phyloP scores from a whole-genome alignment of 495 filamentous ascomycete species.

The Bombardia bombarda region DNA sequence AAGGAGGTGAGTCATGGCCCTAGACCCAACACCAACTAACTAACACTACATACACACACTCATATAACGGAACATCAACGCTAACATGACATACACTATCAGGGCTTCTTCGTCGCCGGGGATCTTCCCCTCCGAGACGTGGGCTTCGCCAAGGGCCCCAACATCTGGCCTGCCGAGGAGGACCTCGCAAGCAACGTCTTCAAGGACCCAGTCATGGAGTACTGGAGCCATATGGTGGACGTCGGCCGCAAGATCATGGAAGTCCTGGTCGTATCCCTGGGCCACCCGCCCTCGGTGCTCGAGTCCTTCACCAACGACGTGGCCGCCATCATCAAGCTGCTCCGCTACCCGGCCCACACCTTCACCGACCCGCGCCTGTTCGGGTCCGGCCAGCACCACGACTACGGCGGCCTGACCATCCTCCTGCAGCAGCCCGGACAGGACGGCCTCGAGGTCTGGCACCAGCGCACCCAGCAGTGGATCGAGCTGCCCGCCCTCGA shows the following conservation, averaged over 20 bases:
- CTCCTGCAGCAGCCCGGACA: conserved; percentile 35
- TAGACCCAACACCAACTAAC: too few species aligned
- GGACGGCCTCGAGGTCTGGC: conserved; percentile 36
- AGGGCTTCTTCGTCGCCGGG: conserved; percentile 28
- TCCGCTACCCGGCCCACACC: conserved; percentile 34
- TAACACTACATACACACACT: too few species aligned
- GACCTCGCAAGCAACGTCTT: conserved; percentile 36
- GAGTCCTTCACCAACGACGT: conserved; percentile 39
- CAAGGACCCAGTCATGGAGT: conserved; percentile 37
- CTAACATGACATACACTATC: too few species aligned
- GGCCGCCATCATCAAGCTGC: conserved; percentile 31
- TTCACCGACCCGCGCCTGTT: conserved; percentile 32
- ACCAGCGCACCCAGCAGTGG: conserved; percentile 30
- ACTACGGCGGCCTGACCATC: conserved; percentile 33
- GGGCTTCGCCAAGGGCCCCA: neutral
- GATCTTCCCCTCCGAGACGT: conserved; percentile 32
- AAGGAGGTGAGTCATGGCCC: conserved; percentile 32
- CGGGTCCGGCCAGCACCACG: conserved; percentile 26
- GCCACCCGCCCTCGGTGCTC: conserved; percentile 30
- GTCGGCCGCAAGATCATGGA: conserved; percentile 22
- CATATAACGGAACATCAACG: too few species aligned
- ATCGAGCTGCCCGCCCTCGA: conserved; percentile 27
- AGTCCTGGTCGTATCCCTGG: conserved; percentile 24
- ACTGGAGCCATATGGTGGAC: conserved; percentile 29
- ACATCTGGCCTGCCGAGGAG: conserved; percentile 34